Conservation (phyloP, 1,139 yeast genomes). For the Saccharomyces uvarum region DNA sequence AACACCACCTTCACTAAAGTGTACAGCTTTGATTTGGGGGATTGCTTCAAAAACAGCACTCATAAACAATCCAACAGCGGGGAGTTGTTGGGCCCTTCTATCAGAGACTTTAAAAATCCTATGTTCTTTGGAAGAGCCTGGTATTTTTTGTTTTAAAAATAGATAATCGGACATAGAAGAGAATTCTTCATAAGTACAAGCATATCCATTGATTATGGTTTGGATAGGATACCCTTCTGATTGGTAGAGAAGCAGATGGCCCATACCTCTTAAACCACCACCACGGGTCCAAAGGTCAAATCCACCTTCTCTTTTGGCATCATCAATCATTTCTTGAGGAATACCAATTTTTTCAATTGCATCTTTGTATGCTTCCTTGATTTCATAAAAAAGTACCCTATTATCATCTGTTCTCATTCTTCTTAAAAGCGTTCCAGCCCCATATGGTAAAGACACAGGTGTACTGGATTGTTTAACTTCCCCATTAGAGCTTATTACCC, state of each 20-base stretch:
- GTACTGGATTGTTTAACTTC: constrained; percentile 44
- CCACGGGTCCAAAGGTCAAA: constrained; percentile 56
- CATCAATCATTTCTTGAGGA: constrained; percentile 38
- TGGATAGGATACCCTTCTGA: constrained; percentile 47
- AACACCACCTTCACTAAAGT: constrained; percentile 65
- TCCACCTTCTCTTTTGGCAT: constrained; percentile 48
- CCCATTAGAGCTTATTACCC: constrained; percentile 52
- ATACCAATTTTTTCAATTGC: constrained; percentile 43
- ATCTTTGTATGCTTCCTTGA: constrained; percentile 39
- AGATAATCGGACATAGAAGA: constrained; percentile 42
- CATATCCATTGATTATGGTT: constrained; percentile 58
- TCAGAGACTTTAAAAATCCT: constrained; percentile 54
- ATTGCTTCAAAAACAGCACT: constrained; percentile 50
- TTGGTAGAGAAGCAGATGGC: constrained; percentile 48
- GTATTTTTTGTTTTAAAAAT: constrained; percentile 38
- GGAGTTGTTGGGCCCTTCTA: constrained; percentile 52
- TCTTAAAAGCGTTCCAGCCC: constrained; percentile 55
- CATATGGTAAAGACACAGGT: constrained; percentile 58
- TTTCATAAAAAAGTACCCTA: constrained; percentile 40
- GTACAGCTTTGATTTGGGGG: constrained; percentile 51
- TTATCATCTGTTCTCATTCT: constrained; percentile 43
- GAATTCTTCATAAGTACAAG: constrained; percentile 46
- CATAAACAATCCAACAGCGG: constrained; percentile 55
- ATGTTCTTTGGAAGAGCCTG: constrained; percentile 29
- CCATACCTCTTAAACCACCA: constrained; percentile 60